Conservation (phyloP, 2,329 filamentous ascomycete species). For the Coccinonectria pachysandricola region DNA sequence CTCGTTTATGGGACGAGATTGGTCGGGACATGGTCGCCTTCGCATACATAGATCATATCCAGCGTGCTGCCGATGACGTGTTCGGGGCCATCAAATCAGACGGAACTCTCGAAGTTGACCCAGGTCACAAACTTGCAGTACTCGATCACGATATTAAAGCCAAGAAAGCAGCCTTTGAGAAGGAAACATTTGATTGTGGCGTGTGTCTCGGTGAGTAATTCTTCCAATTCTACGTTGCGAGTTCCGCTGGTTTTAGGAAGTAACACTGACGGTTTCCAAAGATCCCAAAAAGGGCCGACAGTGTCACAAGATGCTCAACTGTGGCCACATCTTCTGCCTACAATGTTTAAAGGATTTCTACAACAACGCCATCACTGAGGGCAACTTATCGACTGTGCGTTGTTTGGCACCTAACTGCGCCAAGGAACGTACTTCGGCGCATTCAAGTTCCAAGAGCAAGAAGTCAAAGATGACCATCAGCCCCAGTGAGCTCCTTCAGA, state of each 20-base stretch:
- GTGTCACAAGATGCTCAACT: slow-evolving; percentile 75
- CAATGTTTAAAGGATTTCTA: slow-evolving; percentile 87
- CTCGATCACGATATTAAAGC: slow-evolving; percentile 70
- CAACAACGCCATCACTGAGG: slow-evolving; percentile 75
- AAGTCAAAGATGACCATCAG: slow-evolving; percentile 61
- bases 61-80: slow-evolving; percentile 46
- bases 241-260: no score
- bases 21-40: slow-evolving; percentile 50
- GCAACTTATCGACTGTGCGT: slow-evolving; percentile 67
- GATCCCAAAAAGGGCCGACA: slow-evolving; percentile 81
- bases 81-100: slow-evolving; percentile 45
- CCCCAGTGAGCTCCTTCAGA: slow-evolving; percentile 74
- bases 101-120: slow-evolving; percentile 40
- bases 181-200: slow-evolving; percentile 77
- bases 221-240: no score
- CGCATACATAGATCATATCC: slow-evolving; percentile 53
- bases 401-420: slow-evolving; percentile 75
- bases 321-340: slow-evolving; percentile 84
- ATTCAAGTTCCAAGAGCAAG: slow-evolving; percentile 20
- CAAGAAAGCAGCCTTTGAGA: slow-evolving; percentile 65
- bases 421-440: slow-evolving; percentile 40
- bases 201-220: slow-evolving; percentile 58
- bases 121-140: slow-evolving; percentile 57
- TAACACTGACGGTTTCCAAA: no score
- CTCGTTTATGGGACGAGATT: slow-evolving; percentile 50